phyloP scores from a whole-genome alignment of 2,329 filamentous ascomycete species.

The Hypoxylon sp. region DNA sequence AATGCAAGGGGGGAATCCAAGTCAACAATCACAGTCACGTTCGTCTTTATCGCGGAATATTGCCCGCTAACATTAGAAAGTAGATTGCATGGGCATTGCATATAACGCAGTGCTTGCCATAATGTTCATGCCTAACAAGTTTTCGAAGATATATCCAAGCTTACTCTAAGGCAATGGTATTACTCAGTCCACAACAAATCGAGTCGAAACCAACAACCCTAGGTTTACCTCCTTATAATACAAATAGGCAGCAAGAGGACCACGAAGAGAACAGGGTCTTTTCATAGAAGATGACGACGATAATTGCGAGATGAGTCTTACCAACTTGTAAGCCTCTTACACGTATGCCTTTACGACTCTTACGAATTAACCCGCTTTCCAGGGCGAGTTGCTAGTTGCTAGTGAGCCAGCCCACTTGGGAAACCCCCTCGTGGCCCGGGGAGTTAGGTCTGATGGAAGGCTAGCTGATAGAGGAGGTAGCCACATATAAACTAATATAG shows the following conservation, averaged over 20 bases:
- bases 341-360: constrained; percentile 4
- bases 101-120: neutral
- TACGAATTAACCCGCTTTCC: neutral
- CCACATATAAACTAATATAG: constrained; percentile 2
- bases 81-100: neutral
- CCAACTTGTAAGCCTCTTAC: neutral
- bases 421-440: neutral
- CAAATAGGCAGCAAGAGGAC: neutral
- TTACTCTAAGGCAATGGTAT: neutral
- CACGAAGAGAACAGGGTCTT: neutral
- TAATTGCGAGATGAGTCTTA: constrained; percentile 8
- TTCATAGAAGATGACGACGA: neutral
- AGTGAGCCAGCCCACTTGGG: neutral
- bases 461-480: neutral
- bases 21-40: neutral
- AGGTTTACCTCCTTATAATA: neutral
- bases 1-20: constrained; percentile 1
- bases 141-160: neutral
- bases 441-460: neutral
- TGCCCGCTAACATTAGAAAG: neutral
- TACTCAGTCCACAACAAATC: neutral
- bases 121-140: neutral
- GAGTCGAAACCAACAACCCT: neutral
- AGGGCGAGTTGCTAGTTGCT: neutral
- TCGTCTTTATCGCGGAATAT: neutral